Evolutionary conservation across 2,329 filamentous ascomycete species (phyloP).

Genomic region (Endoconidiophora laricicola): DNA sequence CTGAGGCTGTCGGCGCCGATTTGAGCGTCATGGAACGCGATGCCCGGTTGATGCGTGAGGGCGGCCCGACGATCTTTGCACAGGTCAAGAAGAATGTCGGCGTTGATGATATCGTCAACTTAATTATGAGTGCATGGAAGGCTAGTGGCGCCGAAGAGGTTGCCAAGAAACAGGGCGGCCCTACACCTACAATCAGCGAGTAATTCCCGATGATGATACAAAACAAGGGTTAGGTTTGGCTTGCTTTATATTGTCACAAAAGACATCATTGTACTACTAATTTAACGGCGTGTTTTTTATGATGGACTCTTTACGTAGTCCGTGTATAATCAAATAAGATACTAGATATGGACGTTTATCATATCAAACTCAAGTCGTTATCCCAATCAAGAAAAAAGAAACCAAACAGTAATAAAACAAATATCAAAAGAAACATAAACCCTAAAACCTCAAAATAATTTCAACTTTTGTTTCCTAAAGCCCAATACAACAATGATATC

Average conservation of each 20-base stretch:
- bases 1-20: slow-evolving; percentile 79
- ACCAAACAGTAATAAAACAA: neutral
- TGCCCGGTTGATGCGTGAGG: slow-evolving; percentile 85
- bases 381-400: neutral
- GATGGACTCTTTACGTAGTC: neutral
- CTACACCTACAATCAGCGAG: slow-evolving; percentile 32
- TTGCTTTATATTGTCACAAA: neutral
- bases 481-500: neutral
- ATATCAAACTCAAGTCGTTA: neutral
- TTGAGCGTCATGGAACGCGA: slow-evolving; percentile 88
- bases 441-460: neutral
- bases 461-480: slow-evolving; percentile 3
- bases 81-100: slow-evolving; percentile 89
- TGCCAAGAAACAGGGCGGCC: slow-evolving; percentile 36
- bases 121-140: slow-evolving; percentile 87
- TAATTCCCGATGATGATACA: neutral
- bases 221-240: no score
- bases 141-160: slow-evolving; percentile 61
- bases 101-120: slow-evolving; percentile 69
- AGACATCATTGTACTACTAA: neutral
- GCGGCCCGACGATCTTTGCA: slow-evolving; percentile 86
- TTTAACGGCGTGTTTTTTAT: neutral
- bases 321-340: neutral
- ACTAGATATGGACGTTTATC: neutral
- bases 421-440: slow-evolving; percentile 1